These are phyloP conservation scores for Lavandula angustifolia DNA, from an alignment of 257 asterid genomes.

Conservation along the genomic window DNA sequence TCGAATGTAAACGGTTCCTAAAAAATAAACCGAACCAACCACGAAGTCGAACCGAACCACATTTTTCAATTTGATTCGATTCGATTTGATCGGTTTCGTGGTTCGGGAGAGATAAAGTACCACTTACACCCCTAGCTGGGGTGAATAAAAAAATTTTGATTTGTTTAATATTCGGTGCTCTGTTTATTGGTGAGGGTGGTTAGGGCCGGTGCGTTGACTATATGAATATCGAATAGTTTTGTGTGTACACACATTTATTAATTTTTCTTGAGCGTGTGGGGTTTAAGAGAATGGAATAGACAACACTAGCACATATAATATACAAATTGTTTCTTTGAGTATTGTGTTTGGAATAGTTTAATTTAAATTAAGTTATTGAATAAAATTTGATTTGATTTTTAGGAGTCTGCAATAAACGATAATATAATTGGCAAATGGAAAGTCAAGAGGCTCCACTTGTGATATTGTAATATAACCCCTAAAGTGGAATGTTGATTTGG, in stretches of 20 bases:
- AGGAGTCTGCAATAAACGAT: background rate
- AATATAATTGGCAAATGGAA: conserved; percentile 30
- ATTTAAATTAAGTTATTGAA: background rate
- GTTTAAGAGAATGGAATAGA: conserved; percentile 34
- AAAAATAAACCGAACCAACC: too few relatives aligned
- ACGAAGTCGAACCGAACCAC: too few relatives aligned
- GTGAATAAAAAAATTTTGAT: conserved; percentile 27
- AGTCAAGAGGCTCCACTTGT: conserved; percentile 21
- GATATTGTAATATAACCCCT: conserved; percentile 13
- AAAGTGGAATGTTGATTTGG: conserved; percentile 42
- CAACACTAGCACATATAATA: background rate
- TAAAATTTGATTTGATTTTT: background rate
- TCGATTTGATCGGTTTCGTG: too few relatives aligned
- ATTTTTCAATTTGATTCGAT: too few relatives aligned
- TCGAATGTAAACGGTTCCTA: too few relatives aligned
- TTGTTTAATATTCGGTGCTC: conserved; percentile 40
- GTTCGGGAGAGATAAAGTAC: too few relatives aligned
- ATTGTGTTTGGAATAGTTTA: too few relatives aligned
- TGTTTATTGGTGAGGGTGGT: conserved; percentile 38
- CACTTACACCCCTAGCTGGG: too few relatives aligned
- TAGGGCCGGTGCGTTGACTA: conserved; percentile 49
- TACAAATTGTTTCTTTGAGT: background rate
- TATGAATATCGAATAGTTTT: conserved; percentile 3
- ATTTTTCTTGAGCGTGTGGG: conserved; percentile 37
- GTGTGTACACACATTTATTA: conserved; percentile 5